Evolutionary conservation across 2,329 filamentous ascomycete genomes (phyloP).

Genomic region (Truncatella angustata): DNA sequence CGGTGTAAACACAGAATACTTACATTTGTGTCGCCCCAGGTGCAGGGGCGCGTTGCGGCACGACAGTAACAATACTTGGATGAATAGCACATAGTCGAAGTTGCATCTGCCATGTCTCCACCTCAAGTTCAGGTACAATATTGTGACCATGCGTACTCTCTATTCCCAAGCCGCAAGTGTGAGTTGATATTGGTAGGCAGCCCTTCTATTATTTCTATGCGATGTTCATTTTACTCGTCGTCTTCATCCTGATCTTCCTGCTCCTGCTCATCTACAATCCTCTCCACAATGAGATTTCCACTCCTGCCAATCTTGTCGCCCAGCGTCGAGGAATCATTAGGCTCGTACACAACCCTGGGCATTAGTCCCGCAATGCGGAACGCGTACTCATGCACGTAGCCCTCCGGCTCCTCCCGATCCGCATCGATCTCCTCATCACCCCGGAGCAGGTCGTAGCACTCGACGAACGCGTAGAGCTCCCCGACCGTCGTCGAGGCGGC

Average conservation of each 20-base stretch:
- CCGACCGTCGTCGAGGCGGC: constrained; percentile 68
- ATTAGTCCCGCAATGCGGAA: constrained; percentile 85
- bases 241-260: constrained; percentile 36
- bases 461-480: constrained; percentile 93
- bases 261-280: constrained; percentile 46
- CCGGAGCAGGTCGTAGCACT: constrained; percentile 73
- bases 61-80: too few relatives aligned
- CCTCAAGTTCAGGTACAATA: too few relatives aligned
- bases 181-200: too few relatives aligned
- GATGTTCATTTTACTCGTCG: constrained; percentile 19
- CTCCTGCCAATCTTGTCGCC: constrained; percentile 74
- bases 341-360: constrained; percentile 76
- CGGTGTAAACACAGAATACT: too few relatives aligned
- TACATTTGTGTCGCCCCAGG: too few relatives aligned
- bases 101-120: too few relatives aligned
- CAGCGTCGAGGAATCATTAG: constrained; percentile 65
- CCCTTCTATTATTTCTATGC: too few relatives aligned
- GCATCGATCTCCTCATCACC: constrained; percentile 26
- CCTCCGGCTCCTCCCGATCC: constrained; percentile 48
- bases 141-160: too few relatives aligned
- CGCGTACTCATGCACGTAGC: constrained; percentile 77
- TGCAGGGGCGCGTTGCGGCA: too few relatives aligned
- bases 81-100: too few relatives aligned
- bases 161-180: too few relatives aligned
- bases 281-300: constrained; percentile 87